Evolutionary conservation across 73 alveolate species (phyloP).

Genomic region (Paramecium caudatum): DNA sequence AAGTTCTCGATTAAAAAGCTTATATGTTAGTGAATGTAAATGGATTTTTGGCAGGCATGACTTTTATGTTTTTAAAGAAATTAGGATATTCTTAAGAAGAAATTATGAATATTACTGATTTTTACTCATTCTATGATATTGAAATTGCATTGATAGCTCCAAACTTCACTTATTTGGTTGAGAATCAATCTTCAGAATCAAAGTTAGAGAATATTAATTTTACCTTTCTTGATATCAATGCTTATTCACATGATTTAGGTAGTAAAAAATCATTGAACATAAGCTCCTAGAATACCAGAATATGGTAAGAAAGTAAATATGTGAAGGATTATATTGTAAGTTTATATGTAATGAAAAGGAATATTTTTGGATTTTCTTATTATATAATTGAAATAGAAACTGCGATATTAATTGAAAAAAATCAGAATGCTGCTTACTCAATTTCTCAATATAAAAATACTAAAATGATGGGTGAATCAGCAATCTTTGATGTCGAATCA

Average conservation of each 20-base stretch:
- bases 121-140: conserved; percentile 1
- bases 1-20: neutral
- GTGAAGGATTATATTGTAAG: neutral
- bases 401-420: neutral
- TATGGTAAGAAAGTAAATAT: conserved; percentile 10
- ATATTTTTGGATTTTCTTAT: conserved; percentile 51
- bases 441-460: neutral
- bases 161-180: neutral
- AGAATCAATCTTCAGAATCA: neutral
- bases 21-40: conserved; percentile 18
- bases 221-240: neutral
- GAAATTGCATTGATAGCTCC: conserved; percentile 3
- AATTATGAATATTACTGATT: neutral
- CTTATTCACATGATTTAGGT: neutral
- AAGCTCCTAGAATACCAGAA: neutral
- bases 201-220: neutral
- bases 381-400: conserved; percentile 45
- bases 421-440: neutral
- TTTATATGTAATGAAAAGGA: neutral
- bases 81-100: conserved; percentile 16
- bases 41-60: conserved; percentile 11
- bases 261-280: conserved; percentile 13
- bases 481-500: conserved; percentile 11
- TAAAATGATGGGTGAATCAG: neutral
- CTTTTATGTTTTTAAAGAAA: conserved; percentile 1